phyloP scores from a whole-genome alignment of 1,284 basidiomycete genomes.

The Cryptococcus depauperatus region DNA sequence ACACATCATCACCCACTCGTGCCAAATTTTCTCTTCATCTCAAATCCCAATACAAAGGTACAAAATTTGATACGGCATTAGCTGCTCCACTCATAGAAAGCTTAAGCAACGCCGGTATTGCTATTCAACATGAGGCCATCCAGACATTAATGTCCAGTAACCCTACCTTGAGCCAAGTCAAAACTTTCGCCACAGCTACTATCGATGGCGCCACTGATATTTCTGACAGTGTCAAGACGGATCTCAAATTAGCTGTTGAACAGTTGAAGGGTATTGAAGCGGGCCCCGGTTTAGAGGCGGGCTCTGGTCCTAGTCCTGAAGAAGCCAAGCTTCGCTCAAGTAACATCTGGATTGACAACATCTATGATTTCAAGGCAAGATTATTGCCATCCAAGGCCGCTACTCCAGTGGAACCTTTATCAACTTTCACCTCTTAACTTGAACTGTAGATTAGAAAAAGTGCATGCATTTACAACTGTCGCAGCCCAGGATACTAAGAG shows the following conservation, averaged over 20 bases:
- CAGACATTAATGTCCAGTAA: conserved; percentile 49
- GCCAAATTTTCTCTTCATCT: conserved; percentile 77
- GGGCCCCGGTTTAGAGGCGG: conserved; percentile 44
- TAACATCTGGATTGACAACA: conserved; percentile 60
- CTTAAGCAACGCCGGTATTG: conserved; percentile 52
- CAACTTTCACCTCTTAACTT: no score
- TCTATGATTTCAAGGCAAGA: conserved; percentile 61
- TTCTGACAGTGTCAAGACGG: conserved; percentile 47
- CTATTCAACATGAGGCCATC: conserved; percentile 49
- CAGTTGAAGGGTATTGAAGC: conserved; percentile 46
- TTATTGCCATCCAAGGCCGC: conserved; percentile 49
- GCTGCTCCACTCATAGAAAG: conserved; percentile 57
- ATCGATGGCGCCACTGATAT: conserved; percentile 39
- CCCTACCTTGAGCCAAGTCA: conserved; percentile 51
- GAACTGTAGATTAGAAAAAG: no score
- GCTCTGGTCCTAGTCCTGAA: conserved; percentile 37
- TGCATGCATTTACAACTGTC: neutral
- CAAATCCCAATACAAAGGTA: conserved; percentile 51
- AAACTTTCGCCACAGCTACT: conserved; percentile 53
- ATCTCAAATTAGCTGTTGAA: conserved; percentile 53
- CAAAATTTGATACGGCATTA: conserved; percentile 59
- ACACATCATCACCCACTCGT: conserved; percentile 61
- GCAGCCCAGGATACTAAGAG: no score
- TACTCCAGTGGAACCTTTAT: conserved; percentile 44
- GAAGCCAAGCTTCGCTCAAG: conserved; percentile 50